Evolutionary conservation across 108 stramenopile genomes (phyloP), one percentile per base, ranked within the genome.

Genomic region (Aurantiochytrium sp.): DNA sequence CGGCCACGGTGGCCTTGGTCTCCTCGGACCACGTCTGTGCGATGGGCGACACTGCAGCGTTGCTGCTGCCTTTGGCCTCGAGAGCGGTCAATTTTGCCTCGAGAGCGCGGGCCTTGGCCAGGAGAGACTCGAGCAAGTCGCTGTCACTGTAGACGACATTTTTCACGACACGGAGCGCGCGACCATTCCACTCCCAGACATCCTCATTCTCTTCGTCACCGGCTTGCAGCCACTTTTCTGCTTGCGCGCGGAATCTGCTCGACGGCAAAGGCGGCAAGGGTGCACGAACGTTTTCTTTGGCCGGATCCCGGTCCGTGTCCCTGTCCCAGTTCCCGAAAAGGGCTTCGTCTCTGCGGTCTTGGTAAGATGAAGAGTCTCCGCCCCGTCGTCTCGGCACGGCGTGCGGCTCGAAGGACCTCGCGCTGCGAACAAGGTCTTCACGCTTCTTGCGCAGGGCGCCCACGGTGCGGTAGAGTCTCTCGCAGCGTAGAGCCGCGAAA

Each of bases 151-250:
- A 69, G 64, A 69, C 64, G 25, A 69, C 64, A 18, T 69, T 69
- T 23, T 53, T 47, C 18, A 83, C 51, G 4, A 83, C 76, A 6
- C 76, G 76, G 49, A 83, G 76, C 19, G 76, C 51, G 76, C 76
- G 76, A 12, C 76, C 76, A 45, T 83, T 21, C 76, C 76, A 83
- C 76, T 83, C 76, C 76, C 76, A 83, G 23, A 6, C 76, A 16
- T 45, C 76, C 51, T 47, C 76, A 4, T 83, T 45, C 43, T 83
- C 76, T 6, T 55, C 76, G 10, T 47, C 49, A 12, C 23, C 25
- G 10, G 12, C 49, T 0, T 83, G 49, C 19, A 53, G 28, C 76
- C 49, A 47, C 28, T 83, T 43, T 23, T 83, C 51, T 4, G 49
- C 23, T 2, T 18, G 76, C 51, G 45, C 25, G 2, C 23, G 51